These are phyloP conservation scores for Lenzites betulinus DNA, from an alignment of 768 basidiomycete species.

Conservation along the genomic window DNA sequence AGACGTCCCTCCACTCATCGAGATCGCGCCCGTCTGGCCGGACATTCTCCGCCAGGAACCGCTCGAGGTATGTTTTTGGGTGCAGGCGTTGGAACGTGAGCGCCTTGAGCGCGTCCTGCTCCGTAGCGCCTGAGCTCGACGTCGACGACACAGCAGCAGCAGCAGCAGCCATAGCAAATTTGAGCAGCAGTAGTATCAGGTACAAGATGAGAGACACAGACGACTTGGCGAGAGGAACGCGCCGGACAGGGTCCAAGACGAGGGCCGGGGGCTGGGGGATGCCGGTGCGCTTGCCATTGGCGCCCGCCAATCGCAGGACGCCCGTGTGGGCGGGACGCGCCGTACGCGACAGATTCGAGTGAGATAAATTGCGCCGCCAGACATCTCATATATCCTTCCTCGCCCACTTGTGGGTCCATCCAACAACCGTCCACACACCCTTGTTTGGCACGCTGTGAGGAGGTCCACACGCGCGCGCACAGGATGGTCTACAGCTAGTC, in stretches of 20 bases:
- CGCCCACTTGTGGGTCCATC: conserved; percentile 22
- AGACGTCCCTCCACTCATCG: conserved; percentile 70
- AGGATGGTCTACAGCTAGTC: conserved; percentile 12
- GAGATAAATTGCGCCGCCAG: conserved; percentile 21
- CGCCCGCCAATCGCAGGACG: not conserved
- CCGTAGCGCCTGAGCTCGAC: conserved; percentile 12
- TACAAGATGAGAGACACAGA: not conserved
- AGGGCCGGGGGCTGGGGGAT: not conserved
- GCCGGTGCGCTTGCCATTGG: not conserved
- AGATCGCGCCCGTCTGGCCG: conserved; percentile 84
- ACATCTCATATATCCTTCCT: conserved; percentile 20
- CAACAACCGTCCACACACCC: conserved; percentile 9
- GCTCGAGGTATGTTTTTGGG: conserved; percentile 83
- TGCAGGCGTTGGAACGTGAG: conserved; percentile 84
- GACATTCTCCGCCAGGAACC: conserved; percentile 76
- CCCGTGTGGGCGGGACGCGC: conserved; percentile 4
- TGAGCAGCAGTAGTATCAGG: not conserved
- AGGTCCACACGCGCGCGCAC: too few species aligned
- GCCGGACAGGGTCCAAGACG: not conserved
- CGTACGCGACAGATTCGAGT: conserved; percentile 21
- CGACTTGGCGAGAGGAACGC: not conserved
- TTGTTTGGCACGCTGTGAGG: not conserved
- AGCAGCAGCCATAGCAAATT: conserved; percentile 8
- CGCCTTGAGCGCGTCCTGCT: conserved; percentile 30
- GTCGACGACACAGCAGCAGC: too few species aligned